Conservation (phyloP, 2,329 filamentous ascomycete genomes). For the Calcarisporium arbuscula region DNA sequence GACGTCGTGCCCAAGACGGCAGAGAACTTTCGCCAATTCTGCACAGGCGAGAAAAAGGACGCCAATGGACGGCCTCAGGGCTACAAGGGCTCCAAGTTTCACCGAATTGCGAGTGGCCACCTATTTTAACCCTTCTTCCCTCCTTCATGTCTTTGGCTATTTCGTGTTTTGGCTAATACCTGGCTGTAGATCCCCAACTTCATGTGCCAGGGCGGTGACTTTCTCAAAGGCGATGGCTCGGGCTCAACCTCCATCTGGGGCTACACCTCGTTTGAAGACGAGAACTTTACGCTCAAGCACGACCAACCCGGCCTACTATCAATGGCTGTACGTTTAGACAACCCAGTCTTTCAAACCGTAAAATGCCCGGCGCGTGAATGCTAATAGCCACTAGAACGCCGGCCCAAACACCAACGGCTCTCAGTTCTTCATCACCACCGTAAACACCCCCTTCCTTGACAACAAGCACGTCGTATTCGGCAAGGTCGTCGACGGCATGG, state of each 20-base stretch:
- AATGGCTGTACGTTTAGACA: constrained; percentile 69
- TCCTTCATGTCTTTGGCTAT: constrained; percentile 6
- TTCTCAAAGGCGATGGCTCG: constrained; percentile 86
- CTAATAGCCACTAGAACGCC: constrained; percentile 75
- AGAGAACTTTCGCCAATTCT: constrained; percentile 96
- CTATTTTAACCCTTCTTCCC: constrained; percentile 2
- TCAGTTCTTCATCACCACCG: constrained; percentile 96
- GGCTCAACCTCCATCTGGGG: constrained; percentile 87
- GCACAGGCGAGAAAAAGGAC: constrained; percentile 86
- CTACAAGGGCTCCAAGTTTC: constrained; percentile 92
- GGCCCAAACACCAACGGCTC: constrained; percentile 90
- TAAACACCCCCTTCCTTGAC: constrained; percentile 80
- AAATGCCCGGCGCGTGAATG: too few relatives aligned
- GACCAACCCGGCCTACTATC: constrained; percentile 74
- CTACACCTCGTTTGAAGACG: constrained; percentile 76
- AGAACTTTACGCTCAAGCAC: constrained; percentile 80
- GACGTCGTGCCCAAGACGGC: constrained; percentile 80
- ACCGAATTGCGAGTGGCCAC: constrained; percentile 66
- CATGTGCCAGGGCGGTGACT: constrained; percentile 97
- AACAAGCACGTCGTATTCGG: constrained; percentile 95
- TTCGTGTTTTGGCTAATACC: background rate
- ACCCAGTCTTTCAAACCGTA: too few relatives aligned
- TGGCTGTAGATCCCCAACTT: constrained; percentile 74
- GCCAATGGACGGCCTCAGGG: constrained; percentile 72
- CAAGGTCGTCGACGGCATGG: constrained; percentile 81